Evolutionary conservation across 352 stramenopile species (phyloP).

Genomic region (Albugo candida): DNA sequence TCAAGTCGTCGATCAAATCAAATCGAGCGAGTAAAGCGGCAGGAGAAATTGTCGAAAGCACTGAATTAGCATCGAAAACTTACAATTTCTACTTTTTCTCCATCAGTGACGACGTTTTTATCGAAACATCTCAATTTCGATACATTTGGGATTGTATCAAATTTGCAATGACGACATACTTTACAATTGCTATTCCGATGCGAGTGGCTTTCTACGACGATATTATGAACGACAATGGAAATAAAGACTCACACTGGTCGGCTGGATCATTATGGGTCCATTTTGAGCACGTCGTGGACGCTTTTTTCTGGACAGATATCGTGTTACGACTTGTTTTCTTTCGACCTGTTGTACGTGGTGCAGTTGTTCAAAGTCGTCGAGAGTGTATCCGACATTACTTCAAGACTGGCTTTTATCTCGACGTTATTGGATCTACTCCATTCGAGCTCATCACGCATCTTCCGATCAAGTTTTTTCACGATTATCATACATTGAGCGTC

Average conservation of each 20-base stretch:
- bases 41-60: no score
- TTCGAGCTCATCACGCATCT: conserved; percentile 10
- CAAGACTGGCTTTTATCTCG: conserved; percentile 8
- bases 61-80: no score
- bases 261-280: conserved; percentile 9
- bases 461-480: conserved; percentile 6
- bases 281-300: conserved; percentile 13
- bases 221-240: conserved; percentile 2
- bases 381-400: conserved; percentile 10
- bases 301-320: conserved; percentile 14
- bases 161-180: conserved; percentile 13
- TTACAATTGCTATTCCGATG: conserved; percentile 11
- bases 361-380: conserved; percentile 1
- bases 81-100: neutral
- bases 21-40: no score
- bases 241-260: conserved; percentile 2
- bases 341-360: conserved; percentile 8
- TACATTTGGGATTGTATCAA: conserved; percentile 15
- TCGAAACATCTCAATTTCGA: conserved; percentile 9
- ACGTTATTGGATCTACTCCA: conserved; percentile 12
- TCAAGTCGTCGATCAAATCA: no score
- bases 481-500: conserved; percentile 1
- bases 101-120: conserved; percentile 1
- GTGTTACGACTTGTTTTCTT: conserved; percentile 11
- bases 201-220: conserved; percentile 15